Conservation (phyloP, 805 yeast species). For the Monosporozyma yasuniensis region DNA sequence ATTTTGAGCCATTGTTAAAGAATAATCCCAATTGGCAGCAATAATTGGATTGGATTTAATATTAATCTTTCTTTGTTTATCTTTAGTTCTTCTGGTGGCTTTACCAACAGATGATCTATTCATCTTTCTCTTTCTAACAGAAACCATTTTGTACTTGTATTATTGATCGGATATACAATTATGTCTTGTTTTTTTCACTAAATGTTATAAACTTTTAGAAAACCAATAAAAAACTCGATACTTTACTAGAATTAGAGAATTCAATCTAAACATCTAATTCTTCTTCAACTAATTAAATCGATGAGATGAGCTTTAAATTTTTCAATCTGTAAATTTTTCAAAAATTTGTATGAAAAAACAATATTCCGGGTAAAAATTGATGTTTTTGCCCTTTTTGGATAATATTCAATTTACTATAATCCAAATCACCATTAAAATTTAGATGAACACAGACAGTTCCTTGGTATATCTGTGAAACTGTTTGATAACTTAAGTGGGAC, state of each 20-base stretch:
- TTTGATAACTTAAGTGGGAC: no score
- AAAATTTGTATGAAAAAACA: not conserved
- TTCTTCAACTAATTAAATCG: not conserved
- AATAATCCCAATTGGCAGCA: constrained; percentile 84
- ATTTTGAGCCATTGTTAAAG: constrained; percentile 74
- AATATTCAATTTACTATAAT: not conserved
- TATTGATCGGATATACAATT: not conserved
- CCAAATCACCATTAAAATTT: not conserved
- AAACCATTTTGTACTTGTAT: constrained; percentile 36
- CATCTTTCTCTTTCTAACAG: constrained; percentile 83
- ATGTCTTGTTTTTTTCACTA: not conserved
- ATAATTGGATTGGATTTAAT: constrained; percentile 71
- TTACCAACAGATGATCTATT: constrained; percentile 61
- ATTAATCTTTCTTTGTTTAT: constrained; percentile 56
- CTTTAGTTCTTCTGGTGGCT: constrained; percentile 61
- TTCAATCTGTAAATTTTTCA: constrained; percentile 1
- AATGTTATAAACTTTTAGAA: no score
- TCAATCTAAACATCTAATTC: not conserved
- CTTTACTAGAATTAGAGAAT: not conserved
- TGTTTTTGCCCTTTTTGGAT: not conserved
- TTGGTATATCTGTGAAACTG: no score
- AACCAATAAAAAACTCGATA: not conserved
- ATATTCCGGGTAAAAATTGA: not conserved
- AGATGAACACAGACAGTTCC: no score
- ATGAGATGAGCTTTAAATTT: constrained; percentile 3